Conservation (phyloP, 75 land plant species). For the Picea glauca region DNA sequence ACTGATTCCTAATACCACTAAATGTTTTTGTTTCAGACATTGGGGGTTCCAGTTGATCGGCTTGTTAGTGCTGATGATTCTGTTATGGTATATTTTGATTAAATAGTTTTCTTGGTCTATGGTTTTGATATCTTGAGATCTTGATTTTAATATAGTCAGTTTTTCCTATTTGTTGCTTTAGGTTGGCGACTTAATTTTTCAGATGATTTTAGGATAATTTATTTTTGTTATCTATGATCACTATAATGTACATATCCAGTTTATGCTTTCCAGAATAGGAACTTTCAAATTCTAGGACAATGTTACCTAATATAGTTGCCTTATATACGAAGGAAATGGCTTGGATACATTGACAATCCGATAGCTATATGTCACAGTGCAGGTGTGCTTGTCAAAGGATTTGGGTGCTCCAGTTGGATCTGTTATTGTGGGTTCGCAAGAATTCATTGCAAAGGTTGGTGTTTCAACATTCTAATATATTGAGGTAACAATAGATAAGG, state of each 20-base stretch:
- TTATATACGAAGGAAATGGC: background rate
- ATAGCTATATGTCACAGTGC: background rate
- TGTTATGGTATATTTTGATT: constrained; percentile 59
- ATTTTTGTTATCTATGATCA: background rate
- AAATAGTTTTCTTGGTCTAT: background rate
- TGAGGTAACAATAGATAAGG: background rate
- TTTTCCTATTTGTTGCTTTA: background rate
- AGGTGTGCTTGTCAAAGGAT: constrained; percentile 98
- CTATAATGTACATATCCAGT: background rate
- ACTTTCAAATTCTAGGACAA: background rate
- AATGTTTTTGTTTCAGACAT: constrained; percentile 50
- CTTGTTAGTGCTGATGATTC: constrained; percentile 86
- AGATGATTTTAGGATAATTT: background rate
- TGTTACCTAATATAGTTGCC: background rate
- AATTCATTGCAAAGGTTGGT: constrained; percentile 79
- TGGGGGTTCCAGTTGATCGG: constrained; percentile 83
- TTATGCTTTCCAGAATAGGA: background rate
- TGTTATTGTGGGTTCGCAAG: constrained; percentile 83
- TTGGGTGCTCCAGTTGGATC: constrained; percentile 91
- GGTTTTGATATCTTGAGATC: background rate
- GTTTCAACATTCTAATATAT: background rate
- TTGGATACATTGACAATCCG: background rate
- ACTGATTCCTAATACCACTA: background rate
- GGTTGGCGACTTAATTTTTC: background rate
- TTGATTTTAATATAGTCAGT: background rate